Percentiles rank a stretch among this genome's conserved stretches.
phyloP scores from a whole-genome alignment of 2,329 filamentous ascomycete genomes.

The Domatiomyces catenatus region DNA sequence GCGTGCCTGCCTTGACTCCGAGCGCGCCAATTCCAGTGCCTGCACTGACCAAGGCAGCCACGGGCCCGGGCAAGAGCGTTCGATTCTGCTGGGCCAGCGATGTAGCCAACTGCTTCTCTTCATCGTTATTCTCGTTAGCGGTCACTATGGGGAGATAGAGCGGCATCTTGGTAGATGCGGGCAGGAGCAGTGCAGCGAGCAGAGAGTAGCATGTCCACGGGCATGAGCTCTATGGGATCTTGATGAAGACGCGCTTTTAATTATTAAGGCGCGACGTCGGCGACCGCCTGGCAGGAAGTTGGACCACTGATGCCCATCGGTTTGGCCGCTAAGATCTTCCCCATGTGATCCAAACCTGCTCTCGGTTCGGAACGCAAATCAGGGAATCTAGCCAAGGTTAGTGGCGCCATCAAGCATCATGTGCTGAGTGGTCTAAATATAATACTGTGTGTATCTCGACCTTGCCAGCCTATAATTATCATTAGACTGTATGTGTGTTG shows the following conservation, averaged over 20 bases:
- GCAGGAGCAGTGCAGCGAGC: background rate
- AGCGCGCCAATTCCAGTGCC: conserved; percentile 32
- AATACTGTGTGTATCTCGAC: background rate
- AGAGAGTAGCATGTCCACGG: background rate
- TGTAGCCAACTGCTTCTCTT: background rate
- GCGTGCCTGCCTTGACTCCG: conserved; percentile 29
- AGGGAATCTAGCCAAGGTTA: background rate
- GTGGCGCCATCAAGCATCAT: background rate
- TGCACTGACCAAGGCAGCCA: conserved; percentile 30
- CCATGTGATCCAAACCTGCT: background rate
- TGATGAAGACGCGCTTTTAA: background rate
- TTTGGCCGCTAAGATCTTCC: background rate
- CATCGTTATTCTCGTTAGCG: background rate
- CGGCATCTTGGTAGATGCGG: background rate
- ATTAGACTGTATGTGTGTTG: background rate
- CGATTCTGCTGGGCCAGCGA: conserved; percentile 7
- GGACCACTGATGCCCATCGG: background rate
- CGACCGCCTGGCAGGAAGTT: background rate
- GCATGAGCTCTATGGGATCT: background rate
- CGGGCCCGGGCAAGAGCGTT: conserved; percentile 29
- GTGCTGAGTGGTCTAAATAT: background rate
- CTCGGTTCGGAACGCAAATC: background rate
- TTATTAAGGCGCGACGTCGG: background rate
- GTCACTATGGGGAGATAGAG: background rate
- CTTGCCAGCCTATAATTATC: too few relatives aligned